phyloP scores from a whole-genome alignment of 345 rosid genomes.

The Aegle marmelos region DNA sequence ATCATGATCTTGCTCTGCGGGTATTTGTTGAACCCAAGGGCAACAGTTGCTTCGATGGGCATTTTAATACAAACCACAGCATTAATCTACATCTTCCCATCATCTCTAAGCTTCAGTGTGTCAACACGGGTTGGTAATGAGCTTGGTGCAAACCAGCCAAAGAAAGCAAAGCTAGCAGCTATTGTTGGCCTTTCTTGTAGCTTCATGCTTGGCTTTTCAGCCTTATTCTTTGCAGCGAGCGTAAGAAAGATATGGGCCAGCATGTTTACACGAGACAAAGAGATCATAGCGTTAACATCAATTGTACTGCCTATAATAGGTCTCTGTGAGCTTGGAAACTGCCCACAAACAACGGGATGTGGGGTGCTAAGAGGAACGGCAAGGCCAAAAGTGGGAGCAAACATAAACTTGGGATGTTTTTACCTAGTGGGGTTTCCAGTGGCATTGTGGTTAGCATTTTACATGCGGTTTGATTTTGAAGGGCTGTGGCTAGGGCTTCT shows the following conservation, averaged over 20 bases:
- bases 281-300: slow-evolving; percentile 51
- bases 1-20: slow-evolving; percentile 78
- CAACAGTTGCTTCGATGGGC: slow-evolving; percentile 78
- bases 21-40: slow-evolving; percentile 46
- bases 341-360: slow-evolving; percentile 78
- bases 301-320: slow-evolving; percentile 65
- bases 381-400: slow-evolving; percentile 68
- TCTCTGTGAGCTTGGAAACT: slow-evolving; percentile 73
- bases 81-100: slow-evolving; percentile 73
- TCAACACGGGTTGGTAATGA: slow-evolving; percentile 78
- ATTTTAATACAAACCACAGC: slow-evolving; percentile 76
- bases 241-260: slow-evolving; percentile 63
- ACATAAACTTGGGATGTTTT: slow-evolving; percentile 67
- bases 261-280: slow-evolving; percentile 61
- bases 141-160: slow-evolving; percentile 60
- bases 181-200: slow-evolving; percentile 48
- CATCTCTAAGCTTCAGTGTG: slow-evolving; percentile 71
- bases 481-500: slow-evolving; percentile 74
- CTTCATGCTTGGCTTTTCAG: slow-evolving; percentile 55
- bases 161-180: slow-evolving; percentile 53
- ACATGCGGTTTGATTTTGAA: slow-evolving; percentile 46
- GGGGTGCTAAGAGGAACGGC: slow-evolving; percentile 80
- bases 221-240: slow-evolving; percentile 37
- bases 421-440: slow-evolving; percentile 69
- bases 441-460: slow-evolving; percentile 52